phyloP scores from a whole-genome alignment of 2,329 filamentous ascomycete genomes.

The Diaporthe citriasiana region DNA sequence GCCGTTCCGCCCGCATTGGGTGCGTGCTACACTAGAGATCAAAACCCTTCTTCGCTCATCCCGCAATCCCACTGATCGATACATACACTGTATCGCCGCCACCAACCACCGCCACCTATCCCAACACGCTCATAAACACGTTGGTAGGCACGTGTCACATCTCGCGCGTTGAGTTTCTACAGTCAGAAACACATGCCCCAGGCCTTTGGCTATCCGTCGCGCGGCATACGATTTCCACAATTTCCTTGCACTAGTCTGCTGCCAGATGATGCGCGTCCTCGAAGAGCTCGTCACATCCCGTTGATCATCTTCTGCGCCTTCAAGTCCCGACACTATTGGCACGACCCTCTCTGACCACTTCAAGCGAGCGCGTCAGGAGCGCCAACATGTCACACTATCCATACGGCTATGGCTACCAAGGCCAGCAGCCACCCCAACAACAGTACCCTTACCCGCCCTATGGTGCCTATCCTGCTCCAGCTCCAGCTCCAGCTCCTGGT shows the following conservation, averaged over 20 bases:
- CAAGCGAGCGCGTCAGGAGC: slow-evolving; percentile 45
- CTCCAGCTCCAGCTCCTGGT: no score
- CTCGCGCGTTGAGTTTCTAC: slow-evolving; percentile 19
- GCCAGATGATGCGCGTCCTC: slow-evolving; percentile 37
- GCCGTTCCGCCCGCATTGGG: neutral
- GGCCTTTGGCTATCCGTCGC: neutral
- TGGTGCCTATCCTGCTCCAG: slow-evolving; percentile 41
- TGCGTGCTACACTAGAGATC: neutral
- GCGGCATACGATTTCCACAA: slow-evolving; percentile 9
- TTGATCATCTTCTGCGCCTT: slow-evolving; percentile 31
- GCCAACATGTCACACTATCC: slow-evolving; percentile 57
- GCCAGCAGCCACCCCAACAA: slow-evolving; percentile 48
- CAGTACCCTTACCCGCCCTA: slow-evolving; percentile 46
- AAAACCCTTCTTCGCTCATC: slow-evolving; percentile 1
- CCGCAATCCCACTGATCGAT: neutral
- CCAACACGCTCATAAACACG: slow-evolving; percentile 26
- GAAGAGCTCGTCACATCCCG: slow-evolving; percentile 17
- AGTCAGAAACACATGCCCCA: slow-evolving; percentile 3
- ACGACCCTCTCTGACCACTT: slow-evolving; percentile 38
- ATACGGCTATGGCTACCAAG: slow-evolving; percentile 52
- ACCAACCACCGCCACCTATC: slow-evolving; percentile 7
- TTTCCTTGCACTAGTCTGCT: slow-evolving; percentile 8
- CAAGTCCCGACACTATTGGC: slow-evolving; percentile 36
- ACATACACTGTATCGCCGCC: slow-evolving; percentile 19
- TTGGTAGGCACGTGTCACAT: slow-evolving; percentile 36